A percentile compares a stretch with the other conserved stretches of the same genome.
Conservation (phyloP, 1,139 yeast genomes). For the Candida pseudoviswanathii region DNA sequence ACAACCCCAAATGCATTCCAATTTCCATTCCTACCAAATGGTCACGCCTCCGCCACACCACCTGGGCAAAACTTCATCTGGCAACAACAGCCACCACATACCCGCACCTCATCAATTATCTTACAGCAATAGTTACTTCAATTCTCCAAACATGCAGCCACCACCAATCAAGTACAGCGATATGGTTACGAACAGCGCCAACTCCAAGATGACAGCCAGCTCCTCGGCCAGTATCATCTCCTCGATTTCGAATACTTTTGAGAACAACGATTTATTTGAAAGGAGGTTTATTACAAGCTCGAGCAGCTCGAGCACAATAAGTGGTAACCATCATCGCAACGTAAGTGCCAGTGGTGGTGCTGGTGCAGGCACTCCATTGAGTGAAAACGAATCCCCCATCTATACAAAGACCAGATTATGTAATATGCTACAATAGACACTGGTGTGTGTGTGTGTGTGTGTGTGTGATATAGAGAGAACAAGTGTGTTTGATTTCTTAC, state of each 20-base stretch:
- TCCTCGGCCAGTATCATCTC: slow-evolving; percentile 6
- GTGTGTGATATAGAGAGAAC: neutral
- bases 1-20: slow-evolving; percentile 6
- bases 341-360: neutral
- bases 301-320: neutral
- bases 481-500: neutral
- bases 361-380: slow-evolving; percentile 12
- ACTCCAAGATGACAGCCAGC: slow-evolving; percentile 4
- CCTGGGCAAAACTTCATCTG: neutral
- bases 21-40: slow-evolving; percentile 6
- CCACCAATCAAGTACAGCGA: slow-evolving; percentile 5
- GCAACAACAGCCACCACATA: neutral
- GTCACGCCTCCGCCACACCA: slow-evolving; percentile 10
- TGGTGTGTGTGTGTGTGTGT: slow-evolving; percentile 5
- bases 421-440: slow-evolving; percentile 4
- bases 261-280: slow-evolving; percentile 8
- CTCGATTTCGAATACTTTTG: slow-evolving; percentile 5
- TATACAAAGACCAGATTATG: slow-evolving; percentile 7
- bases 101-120: slow-evolving; percentile 7
- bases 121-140: slow-evolving; percentile 2
- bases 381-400: slow-evolving; percentile 15
- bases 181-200: neutral
- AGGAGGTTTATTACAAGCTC: slow-evolving; percentile 3
- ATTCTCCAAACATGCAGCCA: slow-evolving; percentile 7
- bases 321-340: neutral